phyloP scores from a whole-genome alignment of 1,284 basidiomycete species.

The Moesziomyces parantarcticus region DNA sequence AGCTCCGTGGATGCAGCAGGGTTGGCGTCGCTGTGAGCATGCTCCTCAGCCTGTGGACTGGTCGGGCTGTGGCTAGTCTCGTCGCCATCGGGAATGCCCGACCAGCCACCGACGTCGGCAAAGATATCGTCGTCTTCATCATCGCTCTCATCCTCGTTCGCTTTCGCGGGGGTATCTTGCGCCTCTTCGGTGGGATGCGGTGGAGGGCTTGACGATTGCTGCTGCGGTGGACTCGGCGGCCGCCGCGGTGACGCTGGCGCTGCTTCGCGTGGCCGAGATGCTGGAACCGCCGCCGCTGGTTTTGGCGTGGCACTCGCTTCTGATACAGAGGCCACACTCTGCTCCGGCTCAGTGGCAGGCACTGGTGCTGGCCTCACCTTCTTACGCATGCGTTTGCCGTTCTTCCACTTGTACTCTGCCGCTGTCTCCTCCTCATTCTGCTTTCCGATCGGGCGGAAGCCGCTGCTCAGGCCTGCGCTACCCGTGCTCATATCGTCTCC shows the following conservation, averaged over 20 bases:
- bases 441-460: conserved; percentile 78
- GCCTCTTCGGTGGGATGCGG: no score
- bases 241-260: no score
- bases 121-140: conserved; percentile 77
- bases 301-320: no score
- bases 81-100: conserved; percentile 70
- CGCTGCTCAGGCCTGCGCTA: conserved; percentile 75
- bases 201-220: not conserved
- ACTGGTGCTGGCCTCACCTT: conserved; percentile 65
- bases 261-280: no score
- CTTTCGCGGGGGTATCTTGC: not conserved
- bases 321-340: no score
- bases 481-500: conserved; percentile 71
- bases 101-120: conserved; percentile 83
- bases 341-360: no score
- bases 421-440: conserved; percentile 67
- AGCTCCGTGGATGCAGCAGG: no score
- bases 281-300: no score
- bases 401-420: conserved; percentile 69
- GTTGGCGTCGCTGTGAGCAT: no score
- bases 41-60: conserved; percentile 48
- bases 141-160: conserved; percentile 36
- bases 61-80: conserved; percentile 60
- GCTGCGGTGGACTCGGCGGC: not conserved
- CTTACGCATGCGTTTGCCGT: conserved; percentile 69